phyloP scores from a whole-genome alignment of 1,284 basidiomycete genomes.

The Heterobasidion occidentale region DNA sequence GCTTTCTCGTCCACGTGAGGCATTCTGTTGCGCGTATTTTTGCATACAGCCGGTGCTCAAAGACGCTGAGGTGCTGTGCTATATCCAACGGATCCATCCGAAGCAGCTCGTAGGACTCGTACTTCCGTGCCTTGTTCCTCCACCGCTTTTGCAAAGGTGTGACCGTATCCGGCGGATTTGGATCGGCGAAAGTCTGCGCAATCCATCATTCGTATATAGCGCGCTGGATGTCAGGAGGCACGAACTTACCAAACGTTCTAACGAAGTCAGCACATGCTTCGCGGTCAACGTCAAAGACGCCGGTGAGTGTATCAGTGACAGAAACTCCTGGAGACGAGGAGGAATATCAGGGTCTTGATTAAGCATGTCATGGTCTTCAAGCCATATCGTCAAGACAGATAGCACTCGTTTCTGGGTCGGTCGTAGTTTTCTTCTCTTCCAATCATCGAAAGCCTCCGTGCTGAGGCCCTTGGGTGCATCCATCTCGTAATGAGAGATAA shows the following conservation, averaged over 20 bases:
- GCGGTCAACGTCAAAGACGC: constrained; percentile 37
- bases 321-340: constrained; percentile 46
- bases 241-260: constrained; percentile 46
- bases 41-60: constrained; percentile 49
- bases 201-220: neutral
- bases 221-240: neutral
- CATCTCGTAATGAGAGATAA: constrained; percentile 58
- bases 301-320: constrained; percentile 35
- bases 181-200: constrained; percentile 12
- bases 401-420: constrained; percentile 52
- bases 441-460: constrained; percentile 48
- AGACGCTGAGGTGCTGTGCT: constrained; percentile 56
- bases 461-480: constrained; percentile 42
- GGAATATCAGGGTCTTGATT: constrained; percentile 59
- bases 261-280: constrained; percentile 38
- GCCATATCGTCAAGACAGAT: constrained; percentile 50
- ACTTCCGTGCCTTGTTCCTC: constrained; percentile 29
- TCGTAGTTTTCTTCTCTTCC: constrained; percentile 54
- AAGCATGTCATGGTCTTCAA: constrained; percentile 50
- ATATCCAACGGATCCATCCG: constrained; percentile 45
- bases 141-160: constrained; percentile 24
- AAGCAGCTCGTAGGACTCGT: constrained; percentile 43
- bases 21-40: constrained; percentile 57
- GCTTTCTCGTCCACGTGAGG: constrained; percentile 40
- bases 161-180: constrained; percentile 1